Evolutionary conservation across 2,329 filamentous ascomycete species (phyloP), one percentile per base, ranked within the genome.

Genomic region (Colletotrichum siamense): DNA sequence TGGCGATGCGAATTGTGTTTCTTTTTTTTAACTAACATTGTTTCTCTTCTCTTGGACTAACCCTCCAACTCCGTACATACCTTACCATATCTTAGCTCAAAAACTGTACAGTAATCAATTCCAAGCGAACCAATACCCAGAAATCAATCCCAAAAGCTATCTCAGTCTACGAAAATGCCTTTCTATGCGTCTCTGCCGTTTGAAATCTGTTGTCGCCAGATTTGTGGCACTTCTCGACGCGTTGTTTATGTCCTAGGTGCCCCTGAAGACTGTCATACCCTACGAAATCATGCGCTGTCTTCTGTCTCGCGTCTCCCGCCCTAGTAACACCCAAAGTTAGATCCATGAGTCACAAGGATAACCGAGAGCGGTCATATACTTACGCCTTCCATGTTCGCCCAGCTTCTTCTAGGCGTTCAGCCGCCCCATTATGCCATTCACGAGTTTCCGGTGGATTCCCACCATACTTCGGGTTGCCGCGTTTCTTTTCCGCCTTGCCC

Each of bases 291-390:
- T 62, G 59, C 2, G 59, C 59, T 5, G 28, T 62, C 4, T 62
- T 30, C 13, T 62, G 26, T 8, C 59, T 2, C 2, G 24, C 28
- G 5, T 30, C 10, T 12, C 59, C 59, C 1, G 26, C 57, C 30
- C 24, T 34, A 13, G 15, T 8, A 6, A 34, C 16, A n/a, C 6
- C 9, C 57, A 30, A 32, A 18, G 52, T 57, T 9, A 57, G 52
- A n/a, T 5, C 0, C 3, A 44, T n/a, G n/a, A 44, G 5, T 6
- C 39, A 2, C 18, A n/a, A n/a, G 10, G 8, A 44, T 44, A 44
- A 18, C 0, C 0, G 5, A n/a, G 8, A 8, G 10, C 3, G 18
- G 0, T 44, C 32, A 34, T 1, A 15, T 6, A 34, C 32, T 34
- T 34, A 34, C 28, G 18, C 57, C 30, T 30, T 30, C 28, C 57